Evolutionary conservation across 768 basidiomycete species (phyloP).

Genomic region (Cystofilobasidium ferigula): DNA sequence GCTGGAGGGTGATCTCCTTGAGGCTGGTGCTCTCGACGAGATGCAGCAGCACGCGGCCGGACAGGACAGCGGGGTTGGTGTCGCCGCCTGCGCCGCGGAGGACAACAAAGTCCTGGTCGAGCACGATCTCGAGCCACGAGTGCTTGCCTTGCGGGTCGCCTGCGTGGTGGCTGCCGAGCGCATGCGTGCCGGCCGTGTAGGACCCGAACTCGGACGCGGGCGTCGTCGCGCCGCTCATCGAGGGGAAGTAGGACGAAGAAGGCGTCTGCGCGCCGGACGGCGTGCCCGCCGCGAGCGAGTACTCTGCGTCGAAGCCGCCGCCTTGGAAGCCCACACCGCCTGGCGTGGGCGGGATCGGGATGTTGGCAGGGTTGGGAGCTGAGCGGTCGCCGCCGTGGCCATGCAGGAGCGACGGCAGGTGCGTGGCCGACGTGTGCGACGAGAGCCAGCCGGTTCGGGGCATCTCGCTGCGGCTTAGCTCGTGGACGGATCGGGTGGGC

Average conservation of each 20-base stretch:
- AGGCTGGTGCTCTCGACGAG: conserved; percentile 68
- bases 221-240: background rate
- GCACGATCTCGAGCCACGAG: conserved; percentile 54
- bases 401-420: conserved; percentile 18
- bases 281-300: background rate
- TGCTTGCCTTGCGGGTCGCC: background rate
- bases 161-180: background rate
- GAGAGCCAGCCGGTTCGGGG: conserved; percentile 16
- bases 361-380: conserved; percentile 6
- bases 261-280: background rate
- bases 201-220: background rate
- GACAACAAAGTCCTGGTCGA: conserved; percentile 58
- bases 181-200: background rate
- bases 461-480: no score
- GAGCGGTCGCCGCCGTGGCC: background rate
- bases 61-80: conserved; percentile 67
- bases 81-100: conserved; percentile 71
- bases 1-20: conserved; percentile 29
- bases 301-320: conserved; percentile 3
- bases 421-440: conserved; percentile 15
- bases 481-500: background rate
- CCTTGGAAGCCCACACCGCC: background rate
- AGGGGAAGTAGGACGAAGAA: background rate
- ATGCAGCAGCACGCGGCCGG: conserved; percentile 67
- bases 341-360: conserved; percentile 17